Conservation (phyloP, 2,329 filamentous ascomycete species). For the Talaromyces albobiverticillius region DNA sequence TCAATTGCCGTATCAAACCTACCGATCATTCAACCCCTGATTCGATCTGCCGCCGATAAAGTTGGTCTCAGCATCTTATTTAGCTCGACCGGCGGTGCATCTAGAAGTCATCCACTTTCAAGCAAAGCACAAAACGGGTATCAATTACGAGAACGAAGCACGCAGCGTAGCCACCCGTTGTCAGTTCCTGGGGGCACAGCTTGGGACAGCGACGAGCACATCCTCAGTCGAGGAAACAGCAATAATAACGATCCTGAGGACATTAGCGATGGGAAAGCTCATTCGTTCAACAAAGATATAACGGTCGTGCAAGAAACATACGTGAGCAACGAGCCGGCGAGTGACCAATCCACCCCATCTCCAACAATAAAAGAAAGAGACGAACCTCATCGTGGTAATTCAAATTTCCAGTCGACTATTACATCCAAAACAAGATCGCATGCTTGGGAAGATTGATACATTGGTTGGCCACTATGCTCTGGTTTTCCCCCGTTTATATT, state of each 20-base stretch:
- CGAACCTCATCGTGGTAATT: background rate
- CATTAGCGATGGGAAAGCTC: background rate
- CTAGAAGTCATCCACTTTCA: conserved; percentile 21
- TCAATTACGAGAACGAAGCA: conserved; percentile 14
- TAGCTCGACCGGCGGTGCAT: conserved; percentile 21
- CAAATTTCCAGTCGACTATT: background rate
- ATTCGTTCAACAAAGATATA: background rate
- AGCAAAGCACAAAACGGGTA: conserved; percentile 16
- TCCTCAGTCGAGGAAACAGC: conserved; percentile 15
- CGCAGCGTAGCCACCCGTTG: conserved; percentile 6
- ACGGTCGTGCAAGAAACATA: background rate
- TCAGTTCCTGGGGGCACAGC: conserved; percentile 17
- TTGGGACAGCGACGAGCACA: conserved; percentile 30
- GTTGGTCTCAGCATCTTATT: conserved; percentile 27
- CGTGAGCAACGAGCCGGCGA: background rate
- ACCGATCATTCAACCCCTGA: conserved; percentile 37
- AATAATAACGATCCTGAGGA: background rate
- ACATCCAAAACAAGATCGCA: background rate
- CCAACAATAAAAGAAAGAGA: background rate
- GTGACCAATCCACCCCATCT: background rate
- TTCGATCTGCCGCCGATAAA: conserved; percentile 24
- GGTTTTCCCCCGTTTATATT: no score
- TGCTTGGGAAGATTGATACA: no score
- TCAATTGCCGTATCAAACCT: conserved; percentile 40
- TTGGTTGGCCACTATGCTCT: no score